Percentiles rank a stretch among this genome's conserved stretches.
These are phyloP conservation scores for Diutina neorugosa DNA, from an alignment of 1,139 yeast species.

Conservation along the genomic window DNA sequence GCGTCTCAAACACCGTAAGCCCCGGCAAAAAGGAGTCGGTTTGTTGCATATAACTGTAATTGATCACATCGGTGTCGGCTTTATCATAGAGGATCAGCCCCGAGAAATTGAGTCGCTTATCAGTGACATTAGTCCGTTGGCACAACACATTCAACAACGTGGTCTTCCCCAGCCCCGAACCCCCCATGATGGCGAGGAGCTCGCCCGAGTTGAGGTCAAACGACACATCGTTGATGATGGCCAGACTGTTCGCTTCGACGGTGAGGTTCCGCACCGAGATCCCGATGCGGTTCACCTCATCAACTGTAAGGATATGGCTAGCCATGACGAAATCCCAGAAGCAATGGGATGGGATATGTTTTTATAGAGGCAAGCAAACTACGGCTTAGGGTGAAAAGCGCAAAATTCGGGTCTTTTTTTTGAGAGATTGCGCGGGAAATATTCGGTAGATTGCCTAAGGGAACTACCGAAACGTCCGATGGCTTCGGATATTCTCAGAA, in stretches of 20 bases:
- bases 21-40: constrained; percentile 65
- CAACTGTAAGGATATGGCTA: neutral
- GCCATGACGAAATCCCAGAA: neutral
- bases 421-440: neutral
- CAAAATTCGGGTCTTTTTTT: neutral
- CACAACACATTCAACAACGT: constrained; percentile 67
- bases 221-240: constrained; percentile 32
- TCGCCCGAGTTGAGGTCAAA: constrained; percentile 42
- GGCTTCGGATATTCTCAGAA: no score
- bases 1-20: constrained; percentile 59
- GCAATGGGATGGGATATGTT: neutral
- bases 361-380: neutral
- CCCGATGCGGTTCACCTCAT: constrained; percentile 13
- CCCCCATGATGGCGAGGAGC: constrained; percentile 89
- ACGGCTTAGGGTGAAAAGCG: neutral
- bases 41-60: constrained; percentile 65
- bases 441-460: neutral
- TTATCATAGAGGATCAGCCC: constrained; percentile 37
- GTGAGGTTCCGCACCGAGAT: constrained; percentile 19
- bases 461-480: neutral
- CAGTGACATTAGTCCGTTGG: constrained; percentile 33
- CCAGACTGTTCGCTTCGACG: constrained; percentile 15
- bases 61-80: constrained; percentile 14
- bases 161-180: constrained; percentile 86
- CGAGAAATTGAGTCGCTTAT: constrained; percentile 20